Percentiles rank a stretch among this genome's conserved stretches.
These are phyloP conservation scores for Chondrus crispus DNA, from an alignment of 23 red algal species.

Conservation along the genomic window DNA sequence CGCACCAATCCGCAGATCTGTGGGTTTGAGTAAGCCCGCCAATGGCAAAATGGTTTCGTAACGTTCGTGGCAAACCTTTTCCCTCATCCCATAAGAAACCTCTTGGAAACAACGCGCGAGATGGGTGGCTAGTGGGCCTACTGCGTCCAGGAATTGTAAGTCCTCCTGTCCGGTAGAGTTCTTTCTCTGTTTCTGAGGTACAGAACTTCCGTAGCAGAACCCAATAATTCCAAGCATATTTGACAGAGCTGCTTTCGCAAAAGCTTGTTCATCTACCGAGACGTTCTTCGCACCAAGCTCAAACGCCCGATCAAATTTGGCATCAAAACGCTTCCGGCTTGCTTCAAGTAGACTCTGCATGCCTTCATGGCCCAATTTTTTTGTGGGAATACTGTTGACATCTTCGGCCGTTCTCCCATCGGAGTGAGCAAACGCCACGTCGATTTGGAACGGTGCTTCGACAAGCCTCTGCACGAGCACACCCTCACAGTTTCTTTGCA, in stretches of 20 bases:
- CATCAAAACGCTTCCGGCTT: constrained; percentile 29
- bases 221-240: constrained; percentile 87
- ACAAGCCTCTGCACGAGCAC: constrained; percentile 69
- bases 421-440: constrained; percentile 44
- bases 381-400: too few relatives aligned
- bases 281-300: constrained; percentile 40
- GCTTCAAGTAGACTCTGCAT: constrained; percentile 18
- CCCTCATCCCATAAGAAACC: constrained; percentile 99
- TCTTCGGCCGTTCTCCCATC: background rate
- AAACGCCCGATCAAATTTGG: constrained; percentile 44
- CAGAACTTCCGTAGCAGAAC: constrained; percentile 80
- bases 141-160: constrained; percentile 15
- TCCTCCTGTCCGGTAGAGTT: background rate
- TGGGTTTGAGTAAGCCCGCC: constrained; percentile 52
- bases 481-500: background rate
- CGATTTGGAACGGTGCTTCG: constrained; percentile 65
- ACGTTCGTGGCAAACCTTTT: constrained; percentile 73
- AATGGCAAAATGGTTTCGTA: constrained; percentile 88
- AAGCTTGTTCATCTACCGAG: background rate
- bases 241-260: constrained; percentile 62
- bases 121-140: constrained; percentile 76
- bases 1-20: constrained; percentile 53
- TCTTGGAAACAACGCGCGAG: constrained; percentile 78
- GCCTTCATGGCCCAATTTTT: background rate
- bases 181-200: background rate